Percentiles rank a stretch among this genome's conserved stretches.
Conservation (phyloP, 2,329 filamentous ascomycete species). For the Gliomastix tumulicola region DNA sequence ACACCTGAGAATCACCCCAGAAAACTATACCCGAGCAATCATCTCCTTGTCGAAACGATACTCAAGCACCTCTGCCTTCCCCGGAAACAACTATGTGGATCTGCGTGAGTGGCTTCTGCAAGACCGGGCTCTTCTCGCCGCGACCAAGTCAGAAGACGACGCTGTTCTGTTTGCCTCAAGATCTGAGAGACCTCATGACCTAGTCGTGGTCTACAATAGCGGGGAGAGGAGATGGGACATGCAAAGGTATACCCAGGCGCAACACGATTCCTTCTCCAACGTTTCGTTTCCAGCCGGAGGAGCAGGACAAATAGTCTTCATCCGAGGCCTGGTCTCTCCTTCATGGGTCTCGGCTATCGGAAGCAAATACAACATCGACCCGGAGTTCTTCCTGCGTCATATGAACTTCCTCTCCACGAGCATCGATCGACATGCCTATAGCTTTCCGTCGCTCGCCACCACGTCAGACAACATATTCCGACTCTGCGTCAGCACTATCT, state of each 20-base stretch:
- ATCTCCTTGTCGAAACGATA: conserved; percentile 2
- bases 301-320: conserved; percentile 5
- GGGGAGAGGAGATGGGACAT: conserved; percentile 1
- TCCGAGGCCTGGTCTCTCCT: conserved; percentile 5
- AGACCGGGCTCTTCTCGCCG: conserved; percentile 1
- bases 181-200: conserved; percentile 1
- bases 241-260: conserved; percentile 1
- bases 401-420: conserved; percentile 6
- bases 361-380: conserved; percentile 7
- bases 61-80: conserved; percentile 1
- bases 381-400: conserved; percentile 5
- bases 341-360: conserved; percentile 4
- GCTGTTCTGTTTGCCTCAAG: background rate
- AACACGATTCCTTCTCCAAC: conserved; percentile 1
- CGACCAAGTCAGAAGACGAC: background rate
- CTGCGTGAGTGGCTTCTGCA: conserved; percentile 1
- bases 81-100: conserved; percentile 3
- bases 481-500: conserved; percentile 5
- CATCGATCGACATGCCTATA: conserved; percentile 3
- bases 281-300: background rate
- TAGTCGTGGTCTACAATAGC: conserved; percentile 3
- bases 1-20: conserved; percentile 3
- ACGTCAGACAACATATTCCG: conserved; percentile 7
- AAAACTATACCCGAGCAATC: conserved; percentile 4
- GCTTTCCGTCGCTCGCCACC: conserved; percentile 3